Evolutionary conservation across 805 yeast genomes (phyloP).

Genomic region (Blastobotrys parvus): DNA sequence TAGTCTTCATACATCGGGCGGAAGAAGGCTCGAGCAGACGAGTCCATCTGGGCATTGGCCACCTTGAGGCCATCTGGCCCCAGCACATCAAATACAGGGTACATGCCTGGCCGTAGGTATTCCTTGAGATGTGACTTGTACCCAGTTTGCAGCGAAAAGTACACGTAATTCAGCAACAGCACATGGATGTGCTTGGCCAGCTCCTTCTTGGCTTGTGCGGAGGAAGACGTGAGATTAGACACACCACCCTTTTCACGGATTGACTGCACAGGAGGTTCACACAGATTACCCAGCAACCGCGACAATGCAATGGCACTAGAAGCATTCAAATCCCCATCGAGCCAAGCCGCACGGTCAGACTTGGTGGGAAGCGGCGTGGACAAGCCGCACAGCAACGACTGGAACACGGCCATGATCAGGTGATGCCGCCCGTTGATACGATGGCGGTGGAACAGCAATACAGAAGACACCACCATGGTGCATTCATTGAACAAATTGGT

Average conservation of each 20-base stretch:
- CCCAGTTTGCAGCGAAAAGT: slow-evolving; percentile 41
- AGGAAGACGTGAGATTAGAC: slow-evolving; percentile 43
- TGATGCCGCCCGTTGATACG: slow-evolving; percentile 70
- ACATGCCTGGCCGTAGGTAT: slow-evolving; percentile 47
- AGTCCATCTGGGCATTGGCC: slow-evolving; percentile 58
- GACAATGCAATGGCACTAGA: slow-evolving; percentile 42
- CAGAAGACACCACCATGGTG: slow-evolving; percentile 47
- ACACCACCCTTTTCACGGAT: slow-evolving; percentile 24
- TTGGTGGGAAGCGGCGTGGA: slow-evolving; percentile 15
- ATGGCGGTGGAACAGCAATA: slow-evolving; percentile 60
- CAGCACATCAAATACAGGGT: slow-evolving; percentile 57
- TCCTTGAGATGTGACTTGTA: slow-evolving; percentile 41
- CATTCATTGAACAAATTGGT: slow-evolving; percentile 32
- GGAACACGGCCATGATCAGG: slow-evolving; percentile 42
- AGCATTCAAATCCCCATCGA: slow-evolving; percentile 1
- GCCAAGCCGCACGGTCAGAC: slow-evolving; percentile 10
- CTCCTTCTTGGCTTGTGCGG: slow-evolving; percentile 47
- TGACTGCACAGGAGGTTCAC: slow-evolving; percentile 54
- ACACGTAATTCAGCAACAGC: slow-evolving; percentile 50
- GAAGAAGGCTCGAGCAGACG: slow-evolving; percentile 59
- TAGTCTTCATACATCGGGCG: slow-evolving; percentile 63
- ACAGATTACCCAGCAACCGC: slow-evolving; percentile 56
- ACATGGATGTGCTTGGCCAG: slow-evolving; percentile 58
- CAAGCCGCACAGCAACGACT: slow-evolving; percentile 43
- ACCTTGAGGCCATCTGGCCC: slow-evolving; percentile 57